Conservation (phyloP, 345 rosid species). For the Diplotaxis tenuifolia region DNA sequence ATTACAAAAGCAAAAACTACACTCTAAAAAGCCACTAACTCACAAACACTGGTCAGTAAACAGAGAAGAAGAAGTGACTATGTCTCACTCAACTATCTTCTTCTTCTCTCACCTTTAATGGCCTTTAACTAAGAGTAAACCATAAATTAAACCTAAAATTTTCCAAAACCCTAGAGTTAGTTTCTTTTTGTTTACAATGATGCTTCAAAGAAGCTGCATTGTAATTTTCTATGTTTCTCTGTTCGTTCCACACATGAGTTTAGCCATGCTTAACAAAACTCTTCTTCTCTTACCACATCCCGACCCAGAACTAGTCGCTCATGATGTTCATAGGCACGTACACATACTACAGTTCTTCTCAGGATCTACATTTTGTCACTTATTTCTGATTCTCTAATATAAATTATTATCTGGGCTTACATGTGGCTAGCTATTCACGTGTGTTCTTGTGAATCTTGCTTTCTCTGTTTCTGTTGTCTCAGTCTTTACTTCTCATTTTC, state of each 20-base stretch:
- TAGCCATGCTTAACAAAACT: constrained; percentile 54
- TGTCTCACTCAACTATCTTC: constrained; percentile 15
- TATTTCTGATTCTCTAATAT: neutral
- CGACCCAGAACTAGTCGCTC: constrained; percentile 71
- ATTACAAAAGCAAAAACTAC: constrained; percentile 23
- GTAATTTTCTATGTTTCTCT: constrained; percentile 42
- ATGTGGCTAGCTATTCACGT: neutral
- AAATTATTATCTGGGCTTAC: no score
- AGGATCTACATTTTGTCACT: no score
- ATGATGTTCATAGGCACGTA: constrained; percentile 67
- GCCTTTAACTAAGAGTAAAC: neutral
- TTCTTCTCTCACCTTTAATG: neutral
- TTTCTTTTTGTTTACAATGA: constrained; percentile 5
- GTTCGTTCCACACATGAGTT: constrained; percentile 36
- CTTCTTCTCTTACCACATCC: constrained; percentile 63
- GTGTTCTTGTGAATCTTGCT: neutral
- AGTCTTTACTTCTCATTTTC: neutral
- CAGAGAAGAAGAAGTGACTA: constrained; percentile 7
- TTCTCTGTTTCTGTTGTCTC: neutral
- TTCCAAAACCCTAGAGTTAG: neutral
- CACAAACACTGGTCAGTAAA: constrained; percentile 9
- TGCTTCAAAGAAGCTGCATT: constrained; percentile 52
- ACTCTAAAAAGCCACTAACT: constrained; percentile 23
- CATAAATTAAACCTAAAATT: no score
- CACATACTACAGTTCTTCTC: neutral